These are phyloP conservation scores for Gossypium raimondii DNA, from an alignment of 345 rosid species.

Conservation along the genomic window DNA sequence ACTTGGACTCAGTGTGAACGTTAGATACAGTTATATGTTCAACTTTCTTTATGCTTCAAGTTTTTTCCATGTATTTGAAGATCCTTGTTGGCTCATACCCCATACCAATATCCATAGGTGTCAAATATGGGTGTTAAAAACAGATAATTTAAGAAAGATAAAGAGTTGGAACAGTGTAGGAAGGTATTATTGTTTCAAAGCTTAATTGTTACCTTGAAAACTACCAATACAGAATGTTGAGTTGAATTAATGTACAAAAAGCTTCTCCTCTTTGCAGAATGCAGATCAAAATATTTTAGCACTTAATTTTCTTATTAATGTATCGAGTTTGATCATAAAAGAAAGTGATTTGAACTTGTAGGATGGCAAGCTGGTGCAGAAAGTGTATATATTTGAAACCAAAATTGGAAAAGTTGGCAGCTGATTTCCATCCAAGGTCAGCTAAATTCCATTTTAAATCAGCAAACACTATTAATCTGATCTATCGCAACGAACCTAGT, in stretches of 20 bases:
- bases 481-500: neutral
- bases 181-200: neutral
- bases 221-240: neutral
- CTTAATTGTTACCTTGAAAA: neutral
- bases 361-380: slow-evolving; percentile 98
- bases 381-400: slow-evolving; percentile 88
- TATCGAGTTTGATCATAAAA: slow-evolving; percentile 6
- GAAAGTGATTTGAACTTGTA: slow-evolving; percentile 35
- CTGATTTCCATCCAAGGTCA: slow-evolving; percentile 80
- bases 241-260: neutral
- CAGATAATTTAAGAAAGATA: neutral
- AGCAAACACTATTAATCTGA: neutral
- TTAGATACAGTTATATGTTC: neutral
- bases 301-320: slow-evolving; percentile 7
- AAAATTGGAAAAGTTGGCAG: slow-evolving; percentile 82
- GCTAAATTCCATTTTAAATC: slow-evolving; percentile 11
- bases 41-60: neutral
- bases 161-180: neutral
- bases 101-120: neutral
- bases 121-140: neutral
- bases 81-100: neutral
- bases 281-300: neutral
- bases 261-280: slow-evolving; percentile 2
- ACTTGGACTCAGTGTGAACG: neutral
- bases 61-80: neutral